Evolutionary conservation across 148 eudicot genomes (phyloP), one percentile per base, ranked within the genome.

Genomic region (Spergularia bocconei): DNA sequence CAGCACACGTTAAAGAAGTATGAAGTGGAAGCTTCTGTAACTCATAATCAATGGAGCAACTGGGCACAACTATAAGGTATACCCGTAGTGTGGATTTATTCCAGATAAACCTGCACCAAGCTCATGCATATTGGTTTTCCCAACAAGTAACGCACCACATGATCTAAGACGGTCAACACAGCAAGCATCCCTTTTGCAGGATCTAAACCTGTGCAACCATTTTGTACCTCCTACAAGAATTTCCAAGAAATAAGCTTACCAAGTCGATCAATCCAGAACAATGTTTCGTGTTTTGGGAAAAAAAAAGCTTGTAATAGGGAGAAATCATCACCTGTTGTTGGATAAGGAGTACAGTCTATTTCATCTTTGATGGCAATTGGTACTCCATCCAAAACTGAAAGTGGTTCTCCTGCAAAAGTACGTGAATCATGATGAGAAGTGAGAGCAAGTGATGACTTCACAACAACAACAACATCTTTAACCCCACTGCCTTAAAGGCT

Each of bases 101-200:
- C 99, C 99, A 84, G 96, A 92, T n/a, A 87, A 81, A 67, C 99
- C 99, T 19, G 94, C 91, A 55, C 99, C 99, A 70, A 96, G 97
- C 81, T 96, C 99, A 82, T 96, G 99, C 99, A 96, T 96, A 76
- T 96, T 96, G 38, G 99, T 93, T 81, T 96, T 96, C 23, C 99
- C 99, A 54, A 96, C 91, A 50, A 96, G 85, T 77, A 96, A 56
- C 55, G 98, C 98, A 75, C 99, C 98, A 69, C 99, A 96, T 69
- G 67, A 80, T 67, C 91, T 83, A 69, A 96, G 89, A 61, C 88
- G 83, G 63, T 80, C 80, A 67, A 96, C 98, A 80, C 98, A 92
- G 61, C 67, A 72, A 51, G 99, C 98, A 83, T 96, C 99, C 75
- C 85, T 81, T 74, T 25, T 82, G 82, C 98, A 96, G 9, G 85